Percentiles rank a stretch among this genome's conserved stretches.
Evolutionary conservation across 1,139 yeast species (phyloP).

Genomic region (Diutina ranongensis): DNA sequence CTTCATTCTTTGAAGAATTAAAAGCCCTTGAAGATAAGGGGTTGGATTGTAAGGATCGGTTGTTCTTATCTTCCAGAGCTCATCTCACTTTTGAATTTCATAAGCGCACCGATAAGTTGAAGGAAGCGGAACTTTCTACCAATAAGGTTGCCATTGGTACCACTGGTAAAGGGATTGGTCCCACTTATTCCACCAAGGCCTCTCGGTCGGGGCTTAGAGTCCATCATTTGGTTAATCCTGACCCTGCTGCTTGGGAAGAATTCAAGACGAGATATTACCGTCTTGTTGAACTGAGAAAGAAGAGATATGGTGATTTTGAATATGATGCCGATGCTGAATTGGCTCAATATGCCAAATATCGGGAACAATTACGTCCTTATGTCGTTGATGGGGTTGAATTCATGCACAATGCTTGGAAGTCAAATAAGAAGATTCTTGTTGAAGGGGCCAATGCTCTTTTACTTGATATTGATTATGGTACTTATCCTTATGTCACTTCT

Average conservation of each 20-base stretch:
- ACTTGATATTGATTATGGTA: constrained; percentile 97
- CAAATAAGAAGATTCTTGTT: constrained; percentile 75
- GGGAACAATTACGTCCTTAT: constrained; percentile 70
- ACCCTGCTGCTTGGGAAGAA: constrained; percentile 88
- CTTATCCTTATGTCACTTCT: constrained; percentile 95
- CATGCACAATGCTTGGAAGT: constrained; percentile 72
- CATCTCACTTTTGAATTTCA: constrained; percentile 97
- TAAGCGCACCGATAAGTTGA: constrained; percentile 89
- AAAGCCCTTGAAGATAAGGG: constrained; percentile 74
- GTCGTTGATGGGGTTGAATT: constrained; percentile 89
- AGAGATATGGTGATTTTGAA: constrained; percentile 89
- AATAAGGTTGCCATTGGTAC: constrained; percentile 93
- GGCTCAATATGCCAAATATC: constrained; percentile 60
- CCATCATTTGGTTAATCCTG: constrained; percentile 86
- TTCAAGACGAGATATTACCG: constrained; percentile 72
- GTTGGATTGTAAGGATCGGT: constrained; percentile 63
- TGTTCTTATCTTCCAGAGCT: constrained; percentile 86
- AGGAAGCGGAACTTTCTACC: constrained; percentile 81
- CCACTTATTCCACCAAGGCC: constrained; percentile 94
- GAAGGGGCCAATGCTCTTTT: constrained; percentile 98
- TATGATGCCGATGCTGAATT: constrained; percentile 78
- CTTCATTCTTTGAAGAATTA: constrained; percentile 84
- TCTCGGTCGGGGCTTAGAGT: constrained; percentile 95
- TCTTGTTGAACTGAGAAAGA: constrained; percentile 65
- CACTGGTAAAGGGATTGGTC: constrained; percentile 98